Evolutionary conservation across 2,329 filamentous ascomycete genomes (phyloP).

Genomic region (Sarocladium brachiariae): DNA sequence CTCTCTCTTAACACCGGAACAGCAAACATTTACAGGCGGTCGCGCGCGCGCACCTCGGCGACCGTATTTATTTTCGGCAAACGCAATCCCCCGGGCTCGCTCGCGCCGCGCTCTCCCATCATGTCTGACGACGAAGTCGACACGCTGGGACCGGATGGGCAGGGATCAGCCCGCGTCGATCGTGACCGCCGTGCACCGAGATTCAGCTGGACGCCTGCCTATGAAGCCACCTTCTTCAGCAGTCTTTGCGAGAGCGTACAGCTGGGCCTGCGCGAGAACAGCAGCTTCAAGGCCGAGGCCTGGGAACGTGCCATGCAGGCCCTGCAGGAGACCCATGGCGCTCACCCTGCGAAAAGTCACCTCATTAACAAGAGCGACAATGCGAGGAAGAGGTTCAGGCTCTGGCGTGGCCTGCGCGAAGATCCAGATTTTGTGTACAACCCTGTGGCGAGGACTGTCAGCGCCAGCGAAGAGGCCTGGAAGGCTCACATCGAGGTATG

Average conservation of each 20-base stretch:
- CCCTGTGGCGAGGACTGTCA: constrained; percentile 41
- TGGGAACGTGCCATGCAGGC: constrained; percentile 52
- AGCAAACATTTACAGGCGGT: no score
- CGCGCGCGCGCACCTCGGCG: no score
- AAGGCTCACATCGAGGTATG: constrained; percentile 49
- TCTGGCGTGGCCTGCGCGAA: constrained; percentile 52
- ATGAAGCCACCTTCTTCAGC: constrained; percentile 54
- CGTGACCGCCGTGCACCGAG: constrained; percentile 40
- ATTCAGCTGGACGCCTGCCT: constrained; percentile 53
- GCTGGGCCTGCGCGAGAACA: constrained; percentile 48
- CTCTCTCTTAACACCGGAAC: no score
- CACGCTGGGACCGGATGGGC: constrained; percentile 28
- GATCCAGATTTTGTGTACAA: constrained; percentile 52
- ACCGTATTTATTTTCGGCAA: no score
- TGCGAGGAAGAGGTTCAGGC: constrained; percentile 54
- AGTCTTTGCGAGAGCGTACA: constrained; percentile 54
- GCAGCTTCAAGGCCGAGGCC: constrained; percentile 55
- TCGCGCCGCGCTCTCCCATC: constrained; percentile 7
- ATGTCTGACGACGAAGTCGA: constrained; percentile 35
- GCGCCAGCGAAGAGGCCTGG: constrained; percentile 52
- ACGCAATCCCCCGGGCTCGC: no score
- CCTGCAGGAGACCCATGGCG: constrained; percentile 47
- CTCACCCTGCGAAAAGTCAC: constrained; percentile 53
- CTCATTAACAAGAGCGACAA: constrained; percentile 60
- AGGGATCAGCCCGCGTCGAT: constrained; percentile 26